Evolutionary conservation across 345 rosid genomes (phyloP).

Genomic region (Brassica nigra): DNA sequence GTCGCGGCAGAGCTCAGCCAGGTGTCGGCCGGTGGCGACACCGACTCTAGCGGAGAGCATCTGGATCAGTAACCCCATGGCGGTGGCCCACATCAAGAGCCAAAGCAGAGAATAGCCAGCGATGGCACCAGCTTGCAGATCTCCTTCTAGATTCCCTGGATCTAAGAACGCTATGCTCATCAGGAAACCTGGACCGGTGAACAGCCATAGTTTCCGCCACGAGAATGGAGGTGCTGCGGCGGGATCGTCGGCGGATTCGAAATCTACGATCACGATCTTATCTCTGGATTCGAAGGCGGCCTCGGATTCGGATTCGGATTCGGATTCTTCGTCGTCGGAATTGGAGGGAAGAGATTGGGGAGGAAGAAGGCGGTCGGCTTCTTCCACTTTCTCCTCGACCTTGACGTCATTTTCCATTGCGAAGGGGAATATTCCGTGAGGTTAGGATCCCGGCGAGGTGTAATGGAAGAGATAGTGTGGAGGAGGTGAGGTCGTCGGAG

Average conservation of each 20-base stretch:
- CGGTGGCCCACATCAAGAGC: constrained; percentile 89
- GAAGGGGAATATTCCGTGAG: constrained; percentile 21
- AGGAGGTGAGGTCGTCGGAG: constrained; percentile 13
- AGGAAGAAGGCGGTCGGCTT: constrained; percentile 55
- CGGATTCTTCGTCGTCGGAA: constrained; percentile 35
- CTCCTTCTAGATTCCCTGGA: constrained; percentile 96
- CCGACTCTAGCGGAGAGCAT: constrained; percentile 89
- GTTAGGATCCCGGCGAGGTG: constrained; percentile 9
- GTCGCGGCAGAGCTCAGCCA: constrained; percentile 91
- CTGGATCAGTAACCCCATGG: constrained; percentile 83
- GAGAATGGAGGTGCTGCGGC: constrained; percentile 67
- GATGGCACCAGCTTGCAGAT: constrained; percentile 95
- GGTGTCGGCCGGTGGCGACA: constrained; percentile 83
- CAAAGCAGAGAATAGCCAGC: constrained; percentile 91
- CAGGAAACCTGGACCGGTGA: constrained; percentile 93
- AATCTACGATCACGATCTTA: constrained; percentile 56
- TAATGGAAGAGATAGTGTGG: neutral
- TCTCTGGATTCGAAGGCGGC: constrained; percentile 67
- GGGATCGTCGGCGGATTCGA: constrained; percentile 40
- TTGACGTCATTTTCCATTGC: constrained; percentile 37
- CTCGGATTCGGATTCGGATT: constrained; percentile 44
- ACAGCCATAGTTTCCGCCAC: constrained; percentile 84
- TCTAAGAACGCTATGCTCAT: constrained; percentile 96
- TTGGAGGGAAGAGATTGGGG: constrained; percentile 30
- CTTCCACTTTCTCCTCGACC: constrained; percentile 36